A percentile compares a stretch with the other conserved stretches of the same genome.
Evolutionary conservation across 257 asterid species (phyloP).

Genomic region (Nemophila menziesii): DNA sequence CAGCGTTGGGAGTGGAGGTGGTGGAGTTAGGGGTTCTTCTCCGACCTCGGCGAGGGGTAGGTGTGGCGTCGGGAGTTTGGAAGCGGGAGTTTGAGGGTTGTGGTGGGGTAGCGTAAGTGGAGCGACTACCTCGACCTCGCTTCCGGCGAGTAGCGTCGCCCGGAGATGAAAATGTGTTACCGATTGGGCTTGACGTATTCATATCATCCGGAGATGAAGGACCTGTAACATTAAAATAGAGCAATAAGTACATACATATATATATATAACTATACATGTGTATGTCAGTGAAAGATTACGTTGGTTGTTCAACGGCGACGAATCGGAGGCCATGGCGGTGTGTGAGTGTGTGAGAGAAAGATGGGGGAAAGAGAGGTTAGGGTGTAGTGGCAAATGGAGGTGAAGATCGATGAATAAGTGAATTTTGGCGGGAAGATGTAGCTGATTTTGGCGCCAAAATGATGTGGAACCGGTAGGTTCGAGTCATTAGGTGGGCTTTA

Average conservation of each 20-base stretch:
- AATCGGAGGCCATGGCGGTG: slow-evolving; percentile 61
- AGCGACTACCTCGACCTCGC: slow-evolving; percentile 39
- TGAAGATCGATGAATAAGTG: not conserved
- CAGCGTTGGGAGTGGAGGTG: slow-evolving; percentile 18
- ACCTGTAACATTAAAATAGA: slow-evolving; percentile 26
- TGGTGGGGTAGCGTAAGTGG: slow-evolving; percentile 42
- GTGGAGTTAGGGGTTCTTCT: slow-evolving; percentile 34
- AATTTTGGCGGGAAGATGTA: slow-evolving; percentile 26
- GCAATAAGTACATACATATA: not conserved
- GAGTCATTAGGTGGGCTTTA: slow-evolving; percentile 11
- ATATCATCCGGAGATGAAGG: slow-evolving; percentile 63
- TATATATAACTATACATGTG: not conserved
- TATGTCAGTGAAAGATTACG: slow-evolving; percentile 23
- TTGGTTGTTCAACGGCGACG: slow-evolving; percentile 39
- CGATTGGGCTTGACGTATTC: slow-evolving; percentile 68
- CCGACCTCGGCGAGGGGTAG: slow-evolving; percentile 49
- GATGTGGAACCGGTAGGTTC: not conserved
- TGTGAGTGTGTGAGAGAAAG: not conserved
- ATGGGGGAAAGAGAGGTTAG: not conserved
- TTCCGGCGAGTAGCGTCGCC: slow-evolving; percentile 44
- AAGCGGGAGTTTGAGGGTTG: slow-evolving; percentile 37
- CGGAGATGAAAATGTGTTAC: slow-evolving; percentile 71
- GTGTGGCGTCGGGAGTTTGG: slow-evolving; percentile 60
- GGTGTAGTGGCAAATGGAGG: slow-evolving; percentile 2
- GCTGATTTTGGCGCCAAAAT: slow-evolving; percentile 22